A percentile compares a stretch with the other conserved stretches of the same genome.
phyloP scores from a whole-genome alignment of 1,284 basidiomycete genomes.

The Malassezia cuniculi region DNA sequence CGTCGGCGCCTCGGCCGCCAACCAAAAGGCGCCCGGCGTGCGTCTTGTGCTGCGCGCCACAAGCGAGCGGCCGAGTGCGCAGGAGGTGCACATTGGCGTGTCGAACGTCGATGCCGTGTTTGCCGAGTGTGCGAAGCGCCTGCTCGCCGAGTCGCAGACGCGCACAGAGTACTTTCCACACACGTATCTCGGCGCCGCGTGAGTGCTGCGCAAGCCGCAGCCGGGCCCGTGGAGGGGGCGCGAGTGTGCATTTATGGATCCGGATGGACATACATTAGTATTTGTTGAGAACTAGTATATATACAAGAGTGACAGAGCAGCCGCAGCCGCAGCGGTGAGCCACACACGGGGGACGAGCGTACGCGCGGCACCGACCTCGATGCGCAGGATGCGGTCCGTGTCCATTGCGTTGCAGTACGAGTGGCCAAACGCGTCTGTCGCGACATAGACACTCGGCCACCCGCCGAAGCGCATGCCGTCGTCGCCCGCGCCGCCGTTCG shows the following conservation, averaged over 20 bases:
- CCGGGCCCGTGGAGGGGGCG: constrained; percentile 27
- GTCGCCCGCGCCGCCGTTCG: constrained; percentile 34
- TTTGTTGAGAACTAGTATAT: constrained; percentile 8
- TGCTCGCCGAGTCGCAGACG: background rate
- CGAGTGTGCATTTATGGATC: constrained; percentile 25
- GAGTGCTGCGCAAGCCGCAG: constrained; percentile 21
- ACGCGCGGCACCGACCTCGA: constrained; percentile 1
- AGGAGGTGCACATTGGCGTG: background rate
- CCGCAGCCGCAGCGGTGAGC: background rate
- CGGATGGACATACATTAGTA: constrained; percentile 28
- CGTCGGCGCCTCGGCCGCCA: background rate
- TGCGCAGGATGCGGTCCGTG: constrained; percentile 27
- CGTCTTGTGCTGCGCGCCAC: constrained; percentile 3
- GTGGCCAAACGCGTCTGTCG: constrained; percentile 40
- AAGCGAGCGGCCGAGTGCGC: background rate
- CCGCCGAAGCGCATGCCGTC: constrained; percentile 36
- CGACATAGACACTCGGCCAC: constrained; percentile 26
- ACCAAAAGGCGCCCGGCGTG: constrained; percentile 1
- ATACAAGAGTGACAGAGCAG: background rate
- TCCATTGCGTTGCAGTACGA: constrained; percentile 40
- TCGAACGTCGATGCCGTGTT: constrained; percentile 2
- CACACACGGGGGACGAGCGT: background rate
- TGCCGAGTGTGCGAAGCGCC: constrained; percentile 2
- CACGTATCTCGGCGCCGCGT: constrained; percentile 19
- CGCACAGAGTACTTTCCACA: constrained; percentile 25